Conservation (phyloP, 2,329 filamentous ascomycete genomes). For the Podosphaera fusca region DNA sequence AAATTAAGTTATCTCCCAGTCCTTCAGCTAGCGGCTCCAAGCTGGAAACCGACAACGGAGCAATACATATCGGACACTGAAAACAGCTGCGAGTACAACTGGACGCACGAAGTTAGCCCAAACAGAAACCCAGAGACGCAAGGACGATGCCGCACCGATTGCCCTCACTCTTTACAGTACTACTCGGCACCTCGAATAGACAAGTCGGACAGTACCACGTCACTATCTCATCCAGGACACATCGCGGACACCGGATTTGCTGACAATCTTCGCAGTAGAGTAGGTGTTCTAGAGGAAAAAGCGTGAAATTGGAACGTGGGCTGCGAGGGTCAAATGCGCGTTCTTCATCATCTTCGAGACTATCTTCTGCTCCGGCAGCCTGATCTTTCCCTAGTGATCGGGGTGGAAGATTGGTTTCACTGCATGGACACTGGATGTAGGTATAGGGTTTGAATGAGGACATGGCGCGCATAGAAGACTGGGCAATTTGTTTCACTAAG, state of each 20-base stretch:
- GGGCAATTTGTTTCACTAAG: no score
- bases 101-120: slow-evolving; percentile 1
- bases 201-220: slow-evolving; percentile 92
- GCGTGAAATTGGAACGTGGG: slow-evolving; percentile 66
- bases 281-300: slow-evolving; percentile 82
- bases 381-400: slow-evolving; percentile 17
- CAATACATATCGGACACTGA: slow-evolving; percentile 74
- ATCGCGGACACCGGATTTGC: slow-evolving; percentile 81
- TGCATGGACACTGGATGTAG: slow-evolving; percentile 44
- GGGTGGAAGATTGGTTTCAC: slow-evolving; percentile 20
- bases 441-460: slow-evolving; percentile 34
- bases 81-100: slow-evolving; percentile 90
- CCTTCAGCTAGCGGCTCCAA: slow-evolving; percentile 27
- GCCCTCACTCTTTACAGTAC: slow-evolving; percentile 74
- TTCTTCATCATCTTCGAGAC: slow-evolving; percentile 43
- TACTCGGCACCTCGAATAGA: slow-evolving; percentile 86
- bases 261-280: slow-evolving; percentile 96
- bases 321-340: slow-evolving; percentile 68
- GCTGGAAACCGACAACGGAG: slow-evolving; percentile 52
- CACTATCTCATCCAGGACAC: slow-evolving; percentile 78
- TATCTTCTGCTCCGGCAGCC: slow-evolving; percentile 15
- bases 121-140: neutral
- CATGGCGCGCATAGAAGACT: slow-evolving; percentile 18
- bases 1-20: slow-evolving; percentile 16
- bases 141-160: slow-evolving; percentile 41